Evolutionary conservation across 306 rosid genomes (phyloP).

Genomic region (Castanopsis chinensis): DNA sequence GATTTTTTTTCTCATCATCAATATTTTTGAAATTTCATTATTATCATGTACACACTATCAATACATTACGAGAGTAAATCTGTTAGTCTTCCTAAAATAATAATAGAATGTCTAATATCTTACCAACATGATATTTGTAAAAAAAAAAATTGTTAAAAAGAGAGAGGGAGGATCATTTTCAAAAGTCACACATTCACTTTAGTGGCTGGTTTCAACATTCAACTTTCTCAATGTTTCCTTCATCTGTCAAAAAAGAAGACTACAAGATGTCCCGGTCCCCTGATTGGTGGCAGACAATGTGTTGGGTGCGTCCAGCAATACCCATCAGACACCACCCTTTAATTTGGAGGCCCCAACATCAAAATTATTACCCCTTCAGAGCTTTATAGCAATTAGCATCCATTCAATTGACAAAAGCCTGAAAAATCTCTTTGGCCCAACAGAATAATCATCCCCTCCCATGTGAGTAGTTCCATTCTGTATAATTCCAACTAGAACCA

Average conservation of each 20-base stretch:
- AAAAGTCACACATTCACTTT: too few relatives aligned
- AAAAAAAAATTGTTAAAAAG: too few relatives aligned
- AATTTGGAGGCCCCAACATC: too few relatives aligned
- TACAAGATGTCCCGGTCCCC: background rate
- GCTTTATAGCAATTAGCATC: background rate
- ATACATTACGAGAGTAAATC: too few relatives aligned
- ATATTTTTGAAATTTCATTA: too few relatives aligned
- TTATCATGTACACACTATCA: too few relatives aligned
- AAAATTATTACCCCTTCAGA: background rate
- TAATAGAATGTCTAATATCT: too few relatives aligned
- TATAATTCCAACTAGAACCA: background rate
- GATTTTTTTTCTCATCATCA: too few relatives aligned
- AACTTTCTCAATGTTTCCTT: background rate
- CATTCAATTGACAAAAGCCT: background rate
- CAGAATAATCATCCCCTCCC: background rate
- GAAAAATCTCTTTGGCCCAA: background rate
- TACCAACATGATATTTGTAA: too few relatives aligned
- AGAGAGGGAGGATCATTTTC: too few relatives aligned
- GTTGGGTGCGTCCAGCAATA: background rate
- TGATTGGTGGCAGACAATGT: constrained; percentile 8
- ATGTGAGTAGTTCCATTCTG: background rate
- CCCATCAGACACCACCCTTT: background rate
- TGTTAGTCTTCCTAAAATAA: too few relatives aligned
- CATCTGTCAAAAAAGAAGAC: background rate
- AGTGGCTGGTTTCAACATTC: background rate